Conservation (phyloP, 371 early-diverging fungal genomes). For the Batkoa obscura region DNA sequence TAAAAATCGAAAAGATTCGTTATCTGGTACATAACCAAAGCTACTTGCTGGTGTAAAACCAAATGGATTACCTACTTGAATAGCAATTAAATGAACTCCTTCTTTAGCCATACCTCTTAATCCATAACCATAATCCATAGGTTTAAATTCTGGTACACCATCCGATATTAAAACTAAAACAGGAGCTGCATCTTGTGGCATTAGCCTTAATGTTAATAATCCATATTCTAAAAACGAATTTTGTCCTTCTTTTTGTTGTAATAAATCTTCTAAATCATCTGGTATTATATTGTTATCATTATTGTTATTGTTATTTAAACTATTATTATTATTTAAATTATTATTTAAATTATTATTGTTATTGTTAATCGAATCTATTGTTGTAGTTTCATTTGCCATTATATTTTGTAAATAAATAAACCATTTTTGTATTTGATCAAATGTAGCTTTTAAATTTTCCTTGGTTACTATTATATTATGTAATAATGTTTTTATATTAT, state of each 20-base stretch:
- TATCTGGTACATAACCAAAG: slow-evolving; percentile 77
- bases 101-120: slow-evolving; percentile 30
- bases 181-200: slow-evolving; percentile 42
- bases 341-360: background rate
- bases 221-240: slow-evolving; percentile 46
- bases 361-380: no score
- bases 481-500: slow-evolving; percentile 39
- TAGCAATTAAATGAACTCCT: slow-evolving; percentile 45
- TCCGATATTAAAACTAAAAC: slow-evolving; percentile 62
- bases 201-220: slow-evolving; percentile 37
- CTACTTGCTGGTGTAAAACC: slow-evolving; percentile 58
- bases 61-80: slow-evolving; percentile 62
- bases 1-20: slow-evolving; percentile 61
- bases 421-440: no score
- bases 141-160: slow-evolving; percentile 46
- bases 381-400: no score
- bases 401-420: no score
- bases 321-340: no score
- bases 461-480: slow-evolving; percentile 33
- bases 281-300: no score
- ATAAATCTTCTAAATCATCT: slow-evolving; percentile 8
- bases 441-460: no score
- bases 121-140: slow-evolving; percentile 14
- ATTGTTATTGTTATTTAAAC: no score
- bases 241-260: slow-evolving; percentile 16